phyloP scores from a whole-genome alignment of 1,284 basidiomycete genomes.

The Mycena citricolor region DNA sequence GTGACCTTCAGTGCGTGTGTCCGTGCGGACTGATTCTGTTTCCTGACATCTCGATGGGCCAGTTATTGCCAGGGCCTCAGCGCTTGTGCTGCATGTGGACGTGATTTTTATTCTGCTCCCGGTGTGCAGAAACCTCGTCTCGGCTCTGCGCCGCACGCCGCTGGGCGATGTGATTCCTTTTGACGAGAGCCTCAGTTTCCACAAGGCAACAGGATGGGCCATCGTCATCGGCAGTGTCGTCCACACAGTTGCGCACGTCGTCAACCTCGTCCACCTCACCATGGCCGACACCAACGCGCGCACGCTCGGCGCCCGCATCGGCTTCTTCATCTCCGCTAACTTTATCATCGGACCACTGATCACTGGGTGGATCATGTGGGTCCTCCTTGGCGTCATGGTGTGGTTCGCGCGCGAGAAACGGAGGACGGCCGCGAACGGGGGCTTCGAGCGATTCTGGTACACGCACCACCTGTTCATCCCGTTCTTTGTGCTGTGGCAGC shows the following conservation, averaged over 20 bases:
- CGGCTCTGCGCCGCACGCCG: conserved; percentile 76
- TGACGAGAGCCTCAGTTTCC: conserved; percentile 86
- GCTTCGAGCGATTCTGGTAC: conserved; percentile 88
- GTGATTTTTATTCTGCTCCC: conserved; percentile 89
- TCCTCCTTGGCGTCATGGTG: conserved; percentile 70
- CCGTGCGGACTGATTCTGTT: conserved; percentile 23
- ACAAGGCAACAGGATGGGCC: conserved; percentile 86
- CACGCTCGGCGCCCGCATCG: conserved; percentile 53
- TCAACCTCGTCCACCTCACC: conserved; percentile 76
- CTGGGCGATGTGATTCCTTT: conserved; percentile 86
- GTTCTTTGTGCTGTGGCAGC: conserved; percentile 89
- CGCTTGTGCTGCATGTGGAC: conserved; percentile 84
- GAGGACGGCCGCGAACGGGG: conserved; percentile 48
- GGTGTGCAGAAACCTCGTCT: conserved; percentile 89
- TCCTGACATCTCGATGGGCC: conserved; percentile 2
- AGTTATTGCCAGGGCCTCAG: conserved; percentile 83
- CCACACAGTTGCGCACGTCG: conserved; percentile 77
- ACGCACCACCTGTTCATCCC: conserved; percentile 80
- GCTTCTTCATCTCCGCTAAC: conserved; percentile 73
- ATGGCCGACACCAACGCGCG: conserved; percentile 51
- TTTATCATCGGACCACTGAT: conserved; percentile 84
- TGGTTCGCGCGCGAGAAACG: conserved; percentile 81
- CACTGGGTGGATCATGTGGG: conserved; percentile 93
- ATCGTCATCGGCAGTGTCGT: conserved; percentile 74
- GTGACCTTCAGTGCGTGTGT: conserved; percentile 67